These are phyloP conservation scores for Boletus sensibilis DNA, from an alignment of 768 basidiomycete genomes.

Conservation along the genomic window DNA sequence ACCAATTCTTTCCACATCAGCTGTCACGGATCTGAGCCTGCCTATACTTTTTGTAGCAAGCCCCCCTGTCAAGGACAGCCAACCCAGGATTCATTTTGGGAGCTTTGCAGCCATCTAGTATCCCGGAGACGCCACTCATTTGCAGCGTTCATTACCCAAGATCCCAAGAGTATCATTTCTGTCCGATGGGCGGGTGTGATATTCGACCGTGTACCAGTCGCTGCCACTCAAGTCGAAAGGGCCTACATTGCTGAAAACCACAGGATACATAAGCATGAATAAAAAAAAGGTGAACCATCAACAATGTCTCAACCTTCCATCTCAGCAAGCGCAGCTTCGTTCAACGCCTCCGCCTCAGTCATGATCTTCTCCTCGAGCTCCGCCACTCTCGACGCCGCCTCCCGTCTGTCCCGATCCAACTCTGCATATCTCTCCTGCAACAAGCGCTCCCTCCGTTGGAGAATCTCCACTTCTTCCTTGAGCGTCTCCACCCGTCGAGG, in stretches of 20 bases:
- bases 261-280: slow-evolving; percentile 7
- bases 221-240: not conserved
- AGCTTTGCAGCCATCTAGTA: not conserved
- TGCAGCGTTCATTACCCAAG: not conserved
- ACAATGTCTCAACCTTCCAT: slow-evolving; percentile 41
- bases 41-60: not conserved
- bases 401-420: slow-evolving; percentile 66
- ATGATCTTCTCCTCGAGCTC: slow-evolving; percentile 83
- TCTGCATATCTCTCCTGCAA: slow-evolving; percentile 87
- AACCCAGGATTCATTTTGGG: not conserved
- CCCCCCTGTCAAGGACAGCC: not conserved
- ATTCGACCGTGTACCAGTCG: not conserved
- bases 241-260: not conserved
- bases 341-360: slow-evolving; percentile 78
- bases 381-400: slow-evolving; percentile 55
- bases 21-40: not conserved
- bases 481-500: slow-evolving; percentile 77
- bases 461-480: slow-evolving; percentile 80
- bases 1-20: not conserved
- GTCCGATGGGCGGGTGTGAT: not conserved
- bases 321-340: slow-evolving; percentile 71
- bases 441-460: slow-evolving; percentile 73
- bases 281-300: not conserved
- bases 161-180: not conserved
- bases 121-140: not conserved